A percentile compares a stretch with the other conserved stretches of the same genome.
These are phyloP conservation scores for Sporothrix curviconia DNA, from an alignment of 2,329 filamentous ascomycete species.

Conservation along the genomic window DNA sequence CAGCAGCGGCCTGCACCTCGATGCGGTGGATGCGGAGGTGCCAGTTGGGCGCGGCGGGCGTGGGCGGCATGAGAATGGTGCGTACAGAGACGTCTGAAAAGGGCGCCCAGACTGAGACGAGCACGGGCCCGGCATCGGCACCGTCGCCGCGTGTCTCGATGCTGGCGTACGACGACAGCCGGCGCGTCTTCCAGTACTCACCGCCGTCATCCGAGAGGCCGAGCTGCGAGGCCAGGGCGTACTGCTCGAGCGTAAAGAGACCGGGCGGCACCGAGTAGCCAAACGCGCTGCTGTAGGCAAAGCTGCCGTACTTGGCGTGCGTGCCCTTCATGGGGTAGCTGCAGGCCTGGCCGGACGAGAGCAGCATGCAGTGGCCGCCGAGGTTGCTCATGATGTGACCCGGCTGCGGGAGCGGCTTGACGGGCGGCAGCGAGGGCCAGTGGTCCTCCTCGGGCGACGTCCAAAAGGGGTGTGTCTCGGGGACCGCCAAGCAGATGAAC, in stretches of 20 bases:
- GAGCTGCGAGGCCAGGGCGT: constrained; percentile 67
- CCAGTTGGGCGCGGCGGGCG: constrained; percentile 56
- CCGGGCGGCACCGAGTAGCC: constrained; percentile 73
- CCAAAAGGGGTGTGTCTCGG: constrained; percentile 69
- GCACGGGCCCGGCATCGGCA: constrained; percentile 38
- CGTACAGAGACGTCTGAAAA: constrained; percentile 61
- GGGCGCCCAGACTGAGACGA: constrained; percentile 65
- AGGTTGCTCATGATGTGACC: constrained; percentile 65
- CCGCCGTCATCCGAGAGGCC: constrained; percentile 71
- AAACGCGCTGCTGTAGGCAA: constrained; percentile 71
- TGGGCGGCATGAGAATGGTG: constrained; percentile 59
- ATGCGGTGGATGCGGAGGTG: constrained; percentile 61
- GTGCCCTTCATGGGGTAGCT: constrained; percentile 76
- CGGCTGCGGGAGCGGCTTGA: constrained; percentile 59
- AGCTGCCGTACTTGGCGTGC: constrained; percentile 74
- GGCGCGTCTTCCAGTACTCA: constrained; percentile 72
- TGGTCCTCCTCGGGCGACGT: constrained; percentile 58
- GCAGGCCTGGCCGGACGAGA: constrained; percentile 73
- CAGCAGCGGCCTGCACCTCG: constrained; percentile 30
- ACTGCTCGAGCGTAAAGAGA: constrained; percentile 68
- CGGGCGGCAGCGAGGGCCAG: constrained; percentile 46
- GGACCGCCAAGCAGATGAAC: constrained; percentile 66
- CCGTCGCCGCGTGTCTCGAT: constrained; percentile 49
- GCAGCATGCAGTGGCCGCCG: constrained; percentile 68
- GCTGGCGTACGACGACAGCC: constrained; percentile 56